These are phyloP conservation scores for Crucibulum laeve DNA, from an alignment of 768 basidiomycete species.

Conservation along the genomic window DNA sequence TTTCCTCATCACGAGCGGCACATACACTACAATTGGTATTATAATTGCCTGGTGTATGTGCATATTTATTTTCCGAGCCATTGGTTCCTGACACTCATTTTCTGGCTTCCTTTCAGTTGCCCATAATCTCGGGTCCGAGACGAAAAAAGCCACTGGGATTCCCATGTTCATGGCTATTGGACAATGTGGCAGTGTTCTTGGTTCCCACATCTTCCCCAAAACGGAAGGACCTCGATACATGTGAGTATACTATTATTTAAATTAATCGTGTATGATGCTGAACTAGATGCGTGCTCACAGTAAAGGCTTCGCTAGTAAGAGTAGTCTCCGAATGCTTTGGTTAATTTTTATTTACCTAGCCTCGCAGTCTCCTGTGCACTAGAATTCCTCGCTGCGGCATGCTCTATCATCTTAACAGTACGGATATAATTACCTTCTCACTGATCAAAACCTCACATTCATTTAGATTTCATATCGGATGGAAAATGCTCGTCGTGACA, in stretches of 20 bases:
- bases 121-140: slow-evolving; percentile 76
- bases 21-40: slow-evolving; percentile 71
- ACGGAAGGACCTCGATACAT: slow-evolving; percentile 62
- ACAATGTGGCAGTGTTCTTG: slow-evolving; percentile 72
- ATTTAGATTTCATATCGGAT: slow-evolving; percentile 55
- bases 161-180: slow-evolving; percentile 80
- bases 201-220: slow-evolving; percentile 68
- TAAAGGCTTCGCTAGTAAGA: slow-evolving; percentile 54
- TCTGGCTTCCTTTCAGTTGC: too few species aligned
- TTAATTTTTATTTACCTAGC: slow-evolving; percentile 6
- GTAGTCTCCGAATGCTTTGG: background rate
- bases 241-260: slow-evolving; percentile 29
- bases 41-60: slow-evolving; percentile 74
- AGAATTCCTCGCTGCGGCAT: slow-evolving; percentile 51
- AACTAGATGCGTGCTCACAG: slow-evolving; percentile 21
- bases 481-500: slow-evolving; percentile 57
- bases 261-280: background rate
- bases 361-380: slow-evolving; percentile 43
- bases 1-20: slow-evolving; percentile 74
- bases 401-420: slow-evolving; percentile 48
- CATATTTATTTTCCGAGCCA: background rate
- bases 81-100: background rate
- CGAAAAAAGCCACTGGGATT: slow-evolving; percentile 71
- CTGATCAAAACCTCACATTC: background rate
- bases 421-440: slow-evolving; percentile 7